These are phyloP conservation scores for Emmonsia crescens DNA, from an alignment of 2,329 filamentous ascomycete species.

Conservation along the genomic window DNA sequence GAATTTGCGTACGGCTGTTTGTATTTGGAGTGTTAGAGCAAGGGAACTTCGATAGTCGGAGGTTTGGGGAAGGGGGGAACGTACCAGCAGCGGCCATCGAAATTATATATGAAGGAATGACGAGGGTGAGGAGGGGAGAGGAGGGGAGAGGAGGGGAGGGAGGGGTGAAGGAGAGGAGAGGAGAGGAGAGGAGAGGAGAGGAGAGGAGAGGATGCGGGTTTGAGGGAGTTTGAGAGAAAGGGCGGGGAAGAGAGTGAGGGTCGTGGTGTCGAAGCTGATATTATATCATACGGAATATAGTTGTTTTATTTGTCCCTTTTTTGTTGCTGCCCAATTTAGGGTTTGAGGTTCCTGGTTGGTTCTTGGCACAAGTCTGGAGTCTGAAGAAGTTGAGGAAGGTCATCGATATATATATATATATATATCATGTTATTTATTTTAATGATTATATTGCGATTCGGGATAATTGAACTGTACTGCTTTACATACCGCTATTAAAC, in stretches of 20 bases:
- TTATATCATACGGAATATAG: no score
- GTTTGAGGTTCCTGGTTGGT: background rate
- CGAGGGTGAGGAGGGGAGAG: background rate
- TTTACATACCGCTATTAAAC: background rate
- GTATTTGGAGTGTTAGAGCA: background rate
- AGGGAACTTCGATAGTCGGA: background rate
- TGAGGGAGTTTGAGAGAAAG: background rate
- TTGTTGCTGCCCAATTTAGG: background rate
- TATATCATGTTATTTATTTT: no score
- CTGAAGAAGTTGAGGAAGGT: background rate
- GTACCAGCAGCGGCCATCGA: slow-evolving; percentile 1
- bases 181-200: no score
- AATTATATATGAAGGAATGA: background rate
- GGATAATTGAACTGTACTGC: background rate
- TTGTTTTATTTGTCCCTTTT: background rate
- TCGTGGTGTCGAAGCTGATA: background rate
- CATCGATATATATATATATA: no score
- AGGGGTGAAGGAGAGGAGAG: no score
- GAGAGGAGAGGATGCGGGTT: background rate
- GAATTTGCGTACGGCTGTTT: slow-evolving; percentile 19
- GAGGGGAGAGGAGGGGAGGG: background rate
- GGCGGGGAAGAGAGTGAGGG: no score
- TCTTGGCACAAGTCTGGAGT: background rate
- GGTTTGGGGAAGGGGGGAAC: background rate
- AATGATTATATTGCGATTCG: background rate